These are phyloP conservation scores for Thalassiosira sp. DNA, from an alignment of 352 stramenopile species.

Conservation along the genomic window DNA sequence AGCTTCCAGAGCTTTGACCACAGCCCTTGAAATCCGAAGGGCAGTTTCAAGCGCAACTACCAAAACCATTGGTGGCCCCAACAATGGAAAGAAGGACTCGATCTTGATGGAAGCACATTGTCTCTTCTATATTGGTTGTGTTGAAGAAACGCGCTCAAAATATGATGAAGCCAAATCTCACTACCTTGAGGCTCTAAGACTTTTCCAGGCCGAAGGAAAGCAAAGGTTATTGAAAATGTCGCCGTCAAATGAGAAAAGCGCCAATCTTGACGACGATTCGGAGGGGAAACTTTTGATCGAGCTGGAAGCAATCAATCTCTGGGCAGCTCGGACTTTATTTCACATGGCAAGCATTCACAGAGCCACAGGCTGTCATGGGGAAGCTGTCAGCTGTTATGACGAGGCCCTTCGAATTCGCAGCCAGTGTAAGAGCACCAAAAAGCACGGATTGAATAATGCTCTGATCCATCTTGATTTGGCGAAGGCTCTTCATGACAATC, in stretches of 20 bases:
- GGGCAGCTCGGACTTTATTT: constrained; percentile 41
- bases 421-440: constrained; percentile 38
- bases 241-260: constrained; percentile 7
- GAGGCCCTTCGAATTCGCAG: constrained; percentile 48
- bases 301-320: constrained; percentile 61
- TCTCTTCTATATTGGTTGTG: constrained; percentile 55
- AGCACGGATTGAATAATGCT: constrained; percentile 45
- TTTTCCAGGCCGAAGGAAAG: constrained; percentile 56
- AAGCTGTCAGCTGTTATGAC: constrained; percentile 42
- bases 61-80: background rate
- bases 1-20: constrained; percentile 38
- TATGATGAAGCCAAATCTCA: constrained; percentile 38
- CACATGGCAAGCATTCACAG: constrained; percentile 52
- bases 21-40: constrained; percentile 40
- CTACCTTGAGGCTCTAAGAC: constrained; percentile 36
- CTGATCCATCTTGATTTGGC: constrained; percentile 42
- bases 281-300: constrained; percentile 48
- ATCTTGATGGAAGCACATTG: constrained; percentile 50
- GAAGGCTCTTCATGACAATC: constrained; percentile 34
- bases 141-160: constrained; percentile 39
- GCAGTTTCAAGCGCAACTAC: constrained; percentile 14
- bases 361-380: constrained; percentile 15
- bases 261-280: constrained; percentile 2
- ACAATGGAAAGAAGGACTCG: constrained; percentile 25
- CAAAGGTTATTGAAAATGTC: constrained; percentile 23